phyloP scores from a whole-genome alignment of 257 asterid species.

The Euphrasia confusa region DNA sequence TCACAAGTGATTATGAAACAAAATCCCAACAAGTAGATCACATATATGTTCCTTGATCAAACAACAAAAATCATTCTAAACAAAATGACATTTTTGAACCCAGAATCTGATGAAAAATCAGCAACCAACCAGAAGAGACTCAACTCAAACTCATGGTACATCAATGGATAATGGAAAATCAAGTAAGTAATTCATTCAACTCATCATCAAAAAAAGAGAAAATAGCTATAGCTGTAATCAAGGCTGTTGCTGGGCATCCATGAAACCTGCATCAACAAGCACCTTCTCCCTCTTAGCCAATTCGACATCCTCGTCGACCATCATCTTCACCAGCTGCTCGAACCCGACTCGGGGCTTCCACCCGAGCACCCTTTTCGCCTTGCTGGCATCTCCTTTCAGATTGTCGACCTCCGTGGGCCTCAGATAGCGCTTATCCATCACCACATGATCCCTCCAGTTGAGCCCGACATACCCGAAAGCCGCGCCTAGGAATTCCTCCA shows the following conservation, averaged over 20 bases:
- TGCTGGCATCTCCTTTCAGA: constrained; percentile 75
- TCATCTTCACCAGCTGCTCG: constrained; percentile 91
- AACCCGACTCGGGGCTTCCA: constrained; percentile 94
- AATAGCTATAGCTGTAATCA: constrained; percentile 14
- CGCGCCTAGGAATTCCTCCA: constrained; percentile 69
- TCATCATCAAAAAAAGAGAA: neutral
- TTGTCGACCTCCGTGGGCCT: constrained; percentile 94
- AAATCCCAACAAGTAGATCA: constrained; percentile 12
- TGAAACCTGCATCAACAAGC: constrained; percentile 90
- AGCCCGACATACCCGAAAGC: constrained; percentile 83
- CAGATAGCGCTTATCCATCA: constrained; percentile 77
- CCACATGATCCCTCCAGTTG: constrained; percentile 89
- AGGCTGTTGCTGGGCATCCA: constrained; percentile 99
- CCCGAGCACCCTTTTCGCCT: constrained; percentile 70
- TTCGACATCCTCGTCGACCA: constrained; percentile 94
- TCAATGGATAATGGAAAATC: neutral
- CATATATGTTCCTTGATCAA: constrained; percentile 15
- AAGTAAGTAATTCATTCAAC: neutral
- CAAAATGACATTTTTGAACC: constrained; percentile 7
- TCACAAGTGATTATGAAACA: constrained; percentile 4
- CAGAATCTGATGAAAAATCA: neutral
- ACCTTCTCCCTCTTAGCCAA: constrained; percentile 94
- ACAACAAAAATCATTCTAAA: constrained; percentile 6
- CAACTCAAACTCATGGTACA: constrained; percentile 11
- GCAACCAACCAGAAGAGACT: neutral